Base-by-base conservation (phyloP, 192 early-diverging fungal species). In the Podila minutissima region DNA sequence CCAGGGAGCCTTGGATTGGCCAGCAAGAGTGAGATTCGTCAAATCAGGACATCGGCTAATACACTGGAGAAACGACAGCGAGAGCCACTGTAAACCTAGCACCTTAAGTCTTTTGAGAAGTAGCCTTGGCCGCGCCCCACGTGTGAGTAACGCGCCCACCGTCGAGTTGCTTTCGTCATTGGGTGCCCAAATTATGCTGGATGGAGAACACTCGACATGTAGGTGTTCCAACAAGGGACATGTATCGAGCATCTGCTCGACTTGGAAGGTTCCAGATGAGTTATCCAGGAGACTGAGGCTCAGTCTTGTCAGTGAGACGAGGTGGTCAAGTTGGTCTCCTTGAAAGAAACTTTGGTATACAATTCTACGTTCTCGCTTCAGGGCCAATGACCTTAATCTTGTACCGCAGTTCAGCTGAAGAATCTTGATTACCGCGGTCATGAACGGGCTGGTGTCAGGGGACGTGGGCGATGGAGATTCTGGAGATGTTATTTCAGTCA, bases 1-100 rank as follows among this genome's bases (percentile, higher is more conserved):
- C 68, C 58, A 70, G 11, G 12, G 38, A 19, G 38, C 29, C 48
- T 29, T 50, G 29, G 68, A 33, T 10, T 20, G 59, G 5, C 68
- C 68, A 5, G n/a, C 10, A 17, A 70, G 26, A 20, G 59, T 62
- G 17, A 70, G 48, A 11, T 22, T n/a, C 11, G 22, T 32, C 41
- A 70, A 32, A 10, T 62, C 50, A 29, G 68, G 68, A 59, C 68
- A 70, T 33, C n/a, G 59, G 15, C 46, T 41, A 11, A 51, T 33
- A 2, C 46, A 58, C 4, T 22, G 26, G 4, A 70, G 31, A 22
- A 70, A 50, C 10, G 32, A 57, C 3, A 31, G 17, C 1, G 51
- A 15, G 15, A 37, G 31, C 68, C 68, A 70, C 13, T 24, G 31
- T 3, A 62, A 11, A 15, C 59, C 58, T 4, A 7, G 1, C 2